phyloP scores from a whole-genome alignment of 345 rosid species.

The Populus deltoides region DNA sequence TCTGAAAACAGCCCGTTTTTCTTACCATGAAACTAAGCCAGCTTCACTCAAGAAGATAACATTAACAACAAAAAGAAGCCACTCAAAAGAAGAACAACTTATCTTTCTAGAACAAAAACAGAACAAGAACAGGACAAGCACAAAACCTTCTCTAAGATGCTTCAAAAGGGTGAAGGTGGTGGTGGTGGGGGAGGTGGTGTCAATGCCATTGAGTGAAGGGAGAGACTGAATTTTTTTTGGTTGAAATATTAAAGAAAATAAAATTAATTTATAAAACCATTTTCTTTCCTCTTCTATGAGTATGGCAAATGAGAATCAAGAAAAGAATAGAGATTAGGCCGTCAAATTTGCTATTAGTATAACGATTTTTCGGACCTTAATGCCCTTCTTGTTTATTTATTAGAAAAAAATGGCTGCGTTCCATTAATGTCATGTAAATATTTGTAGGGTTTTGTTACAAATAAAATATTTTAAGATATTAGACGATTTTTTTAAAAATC shows the following conservation, averaged over 20 bases:
- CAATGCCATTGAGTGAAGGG: slow-evolving; percentile 20
- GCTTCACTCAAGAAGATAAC: slow-evolving; percentile 23
- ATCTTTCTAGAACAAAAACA: background rate
- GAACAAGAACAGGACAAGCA: slow-evolving; percentile 5
- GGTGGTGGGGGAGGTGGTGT: slow-evolving; percentile 1
- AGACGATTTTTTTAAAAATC: too few relatives aligned
- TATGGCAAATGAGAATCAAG: slow-evolving; percentile 6
- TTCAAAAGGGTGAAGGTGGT: background rate
- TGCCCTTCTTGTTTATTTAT: slow-evolving; percentile 9
- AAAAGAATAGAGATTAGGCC: slow-evolving; percentile 11
- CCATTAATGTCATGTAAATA: background rate
- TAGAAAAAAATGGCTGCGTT: background rate
- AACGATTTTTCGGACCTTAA: slow-evolving; percentile 2
- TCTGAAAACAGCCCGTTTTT: slow-evolving; percentile 24
- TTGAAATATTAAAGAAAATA: background rate
- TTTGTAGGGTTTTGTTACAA: background rate
- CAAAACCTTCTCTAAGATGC: slow-evolving; percentile 9
- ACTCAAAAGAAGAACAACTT: slow-evolving; percentile 11
- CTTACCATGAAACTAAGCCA: slow-evolving; percentile 23
- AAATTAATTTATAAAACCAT: background rate
- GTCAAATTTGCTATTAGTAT: background rate
- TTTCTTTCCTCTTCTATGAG: slow-evolving; percentile 2
- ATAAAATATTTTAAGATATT: too few relatives aligned
- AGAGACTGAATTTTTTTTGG: background rate
- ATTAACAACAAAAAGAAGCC: background rate